Evolutionary conservation across 2,329 filamentous ascomycete species (phyloP).

Genomic region (Thermochaetoides dissita): DNA sequence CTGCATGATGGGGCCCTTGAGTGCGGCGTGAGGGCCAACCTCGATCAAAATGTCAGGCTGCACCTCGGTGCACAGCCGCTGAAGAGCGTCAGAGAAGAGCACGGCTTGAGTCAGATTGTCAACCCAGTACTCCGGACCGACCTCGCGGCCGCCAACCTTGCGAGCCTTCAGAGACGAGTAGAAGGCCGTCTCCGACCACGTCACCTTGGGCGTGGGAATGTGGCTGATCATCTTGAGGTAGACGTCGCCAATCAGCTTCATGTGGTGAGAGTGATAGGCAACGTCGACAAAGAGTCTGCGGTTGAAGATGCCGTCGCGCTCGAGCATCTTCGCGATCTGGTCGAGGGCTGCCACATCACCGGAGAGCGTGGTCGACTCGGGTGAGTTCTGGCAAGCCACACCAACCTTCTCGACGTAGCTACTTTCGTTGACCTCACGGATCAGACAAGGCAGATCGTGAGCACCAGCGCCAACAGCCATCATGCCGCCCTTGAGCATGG

Average conservation of each 20-base stretch:
- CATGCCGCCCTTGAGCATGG: neutral
- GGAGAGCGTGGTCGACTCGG: conserved; percentile 18
- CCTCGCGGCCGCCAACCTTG: neutral
- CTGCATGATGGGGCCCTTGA: conserved; percentile 25
- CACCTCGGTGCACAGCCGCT: conserved; percentile 1
- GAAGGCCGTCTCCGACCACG: neutral
- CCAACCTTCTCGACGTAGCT: conserved; percentile 1
- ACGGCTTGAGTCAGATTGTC: conserved; percentile 23
- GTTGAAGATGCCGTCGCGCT: neutral
- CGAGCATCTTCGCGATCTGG: conserved; percentile 14
- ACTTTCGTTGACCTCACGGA: conserved; percentile 3
- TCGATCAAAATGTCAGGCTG: conserved; percentile 16
- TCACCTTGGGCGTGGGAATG: neutral
- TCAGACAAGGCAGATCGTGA: neutral
- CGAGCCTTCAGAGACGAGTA: conserved; percentile 6
- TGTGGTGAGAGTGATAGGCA: conserved; percentile 23
- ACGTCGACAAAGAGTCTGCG: conserved; percentile 13
- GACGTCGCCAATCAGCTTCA: conserved; percentile 1
- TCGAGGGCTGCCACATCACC: conserved; percentile 18
- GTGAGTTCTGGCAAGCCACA: conserved; percentile 22
- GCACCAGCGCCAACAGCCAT: conserved; percentile 9
- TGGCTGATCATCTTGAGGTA: conserved; percentile 4
- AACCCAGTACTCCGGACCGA: conserved; percentile 19
- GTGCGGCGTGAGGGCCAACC: conserved; percentile 24
- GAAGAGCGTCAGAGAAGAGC: conserved; percentile 18